phyloP scores from a whole-genome alignment of 345 rosid species.

The Citrus sp. region DNA sequence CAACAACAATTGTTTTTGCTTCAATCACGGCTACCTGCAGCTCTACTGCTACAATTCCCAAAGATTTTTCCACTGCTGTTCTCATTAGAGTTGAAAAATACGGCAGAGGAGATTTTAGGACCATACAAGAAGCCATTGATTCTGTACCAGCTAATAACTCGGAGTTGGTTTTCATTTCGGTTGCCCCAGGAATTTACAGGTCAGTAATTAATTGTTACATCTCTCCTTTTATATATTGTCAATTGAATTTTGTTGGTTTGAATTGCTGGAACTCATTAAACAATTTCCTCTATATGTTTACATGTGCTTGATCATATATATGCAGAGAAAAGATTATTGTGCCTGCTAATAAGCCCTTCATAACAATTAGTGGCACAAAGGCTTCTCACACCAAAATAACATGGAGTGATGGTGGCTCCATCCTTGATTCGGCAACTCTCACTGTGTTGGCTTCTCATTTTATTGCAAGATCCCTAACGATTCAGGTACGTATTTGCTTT shows the following conservation, averaged over 20 bases:
- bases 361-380: constrained; percentile 63
- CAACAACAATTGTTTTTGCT: constrained; percentile 5
- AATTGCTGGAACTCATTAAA: too few relatives aligned
- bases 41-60: background rate
- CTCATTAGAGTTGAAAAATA: constrained; percentile 63
- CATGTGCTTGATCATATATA: background rate
- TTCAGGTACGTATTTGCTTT: constrained; percentile 20
- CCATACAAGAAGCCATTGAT: constrained; percentile 69
- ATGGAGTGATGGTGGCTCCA: constrained; percentile 25
- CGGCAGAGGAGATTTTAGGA: constrained; percentile 61
- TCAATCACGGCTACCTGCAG: constrained; percentile 15
- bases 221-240: too few relatives aligned
- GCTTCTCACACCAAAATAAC: constrained; percentile 42
- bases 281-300: too few relatives aligned
- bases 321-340: constrained; percentile 55
- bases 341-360: constrained; percentile 65
- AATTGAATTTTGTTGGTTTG: too few relatives aligned
- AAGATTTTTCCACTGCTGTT: constrained; percentile 35
- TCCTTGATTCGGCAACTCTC: constrained; percentile 50
- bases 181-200: constrained; percentile 74
- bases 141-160: constrained; percentile 51
- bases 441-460: constrained; percentile 63
- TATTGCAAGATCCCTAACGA: constrained; percentile 56
- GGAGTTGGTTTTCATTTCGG: constrained; percentile 46
- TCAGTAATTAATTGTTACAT: constrained; percentile 1